Evolutionary conservation across 75 land plant species (phyloP).

Genomic region (Cryptomeria japonica): DNA sequence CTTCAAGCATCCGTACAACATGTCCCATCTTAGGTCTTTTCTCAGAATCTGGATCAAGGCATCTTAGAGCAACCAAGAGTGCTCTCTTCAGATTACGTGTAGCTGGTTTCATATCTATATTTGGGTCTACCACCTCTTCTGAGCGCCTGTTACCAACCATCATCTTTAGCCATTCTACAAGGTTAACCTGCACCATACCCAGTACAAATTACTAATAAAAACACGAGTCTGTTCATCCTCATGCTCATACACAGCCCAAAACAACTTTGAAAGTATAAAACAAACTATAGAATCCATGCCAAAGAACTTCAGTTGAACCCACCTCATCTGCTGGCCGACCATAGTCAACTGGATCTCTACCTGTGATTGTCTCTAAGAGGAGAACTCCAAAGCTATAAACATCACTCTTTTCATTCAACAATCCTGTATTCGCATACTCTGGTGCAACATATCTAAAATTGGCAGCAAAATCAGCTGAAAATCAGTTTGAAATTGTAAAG

Average conservation of each 20-base stretch:
- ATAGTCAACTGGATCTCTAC: conserved; percentile 78
- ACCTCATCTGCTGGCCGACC: conserved; percentile 63
- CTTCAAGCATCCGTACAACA: conserved; percentile 78
- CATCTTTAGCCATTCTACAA: conserved; percentile 84
- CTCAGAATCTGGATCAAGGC: conserved; percentile 76
- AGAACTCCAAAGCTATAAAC: conserved; percentile 73
- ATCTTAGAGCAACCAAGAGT: conserved; percentile 69
- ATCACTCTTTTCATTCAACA: conserved; percentile 75
- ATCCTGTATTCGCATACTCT: conserved; percentile 74
- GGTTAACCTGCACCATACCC: conserved; percentile 54
- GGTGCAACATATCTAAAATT: conserved; percentile 60
- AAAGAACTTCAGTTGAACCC: neutral
- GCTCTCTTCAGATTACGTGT: conserved; percentile 64
- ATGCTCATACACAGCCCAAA: neutral
- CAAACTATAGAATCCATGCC: neutral
- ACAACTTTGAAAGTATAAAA: neutral
- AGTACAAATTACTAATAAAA: neutral
- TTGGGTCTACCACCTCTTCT: conserved; percentile 79
- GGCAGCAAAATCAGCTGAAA: neutral
- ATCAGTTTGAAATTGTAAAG: neutral
- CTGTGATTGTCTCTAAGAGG: conserved; percentile 68
- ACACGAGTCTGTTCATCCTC: neutral
- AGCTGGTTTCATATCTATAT: conserved; percentile 53
- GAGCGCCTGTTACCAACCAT: conserved; percentile 70
- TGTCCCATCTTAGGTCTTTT: conserved; percentile 84